Base-by-base conservation (phyloP, 495 filamentous ascomycete genomes). In the Penicillium coffeae region DNA sequence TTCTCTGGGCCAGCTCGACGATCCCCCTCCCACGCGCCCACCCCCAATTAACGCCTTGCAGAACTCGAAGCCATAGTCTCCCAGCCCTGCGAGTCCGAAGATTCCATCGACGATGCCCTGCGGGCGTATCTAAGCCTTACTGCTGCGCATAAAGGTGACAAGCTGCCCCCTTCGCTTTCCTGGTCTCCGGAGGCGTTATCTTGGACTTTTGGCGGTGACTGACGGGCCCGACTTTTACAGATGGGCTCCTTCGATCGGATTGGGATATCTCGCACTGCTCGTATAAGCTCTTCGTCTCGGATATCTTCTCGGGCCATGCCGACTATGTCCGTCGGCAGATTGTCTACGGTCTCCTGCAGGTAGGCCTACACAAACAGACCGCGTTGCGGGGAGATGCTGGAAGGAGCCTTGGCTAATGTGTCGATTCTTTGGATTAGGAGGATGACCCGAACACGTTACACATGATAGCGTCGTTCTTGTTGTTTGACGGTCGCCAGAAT, bases 301-400 rank as follows among this genome's bases (percentile, higher is more conserved):
- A 55, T 21, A 72, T 98, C 47, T 97, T 95, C 62, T 60, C 67
- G 37, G 66, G 72, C 8, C 83, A 97, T 60, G 76, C 79, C 45
- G 86, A 90, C 40, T 96, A 97, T 72, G 86, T 97, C 46, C 88
- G 94, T 52, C 84, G 82, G 45, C 93, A 96, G 74, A 88, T 98
- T 58, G 82, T 96, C 46, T 93, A 95, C 71, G 85, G 88, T 58
- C 71, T 98, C 35, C 69, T 96, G 52, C 90, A 96, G 75, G 90
- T 85, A 66, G 38, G 64, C 22, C 7, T 7, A 42, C 9, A 3
- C n/a, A 2, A 12, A 12, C 39, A 3, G 19, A 27, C 20, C 10
- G 18, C n/a, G 12, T 15, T 12, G 16, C 27, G 42, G 42, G 7
- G 13, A 6, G 12, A 19, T 44, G 12, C 13, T 18, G n/a, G 14